Evolutionary conservation across 2,329 filamentous ascomycete species (phyloP).

Genomic region (Stagonosporopsis tanaceti): DNA sequence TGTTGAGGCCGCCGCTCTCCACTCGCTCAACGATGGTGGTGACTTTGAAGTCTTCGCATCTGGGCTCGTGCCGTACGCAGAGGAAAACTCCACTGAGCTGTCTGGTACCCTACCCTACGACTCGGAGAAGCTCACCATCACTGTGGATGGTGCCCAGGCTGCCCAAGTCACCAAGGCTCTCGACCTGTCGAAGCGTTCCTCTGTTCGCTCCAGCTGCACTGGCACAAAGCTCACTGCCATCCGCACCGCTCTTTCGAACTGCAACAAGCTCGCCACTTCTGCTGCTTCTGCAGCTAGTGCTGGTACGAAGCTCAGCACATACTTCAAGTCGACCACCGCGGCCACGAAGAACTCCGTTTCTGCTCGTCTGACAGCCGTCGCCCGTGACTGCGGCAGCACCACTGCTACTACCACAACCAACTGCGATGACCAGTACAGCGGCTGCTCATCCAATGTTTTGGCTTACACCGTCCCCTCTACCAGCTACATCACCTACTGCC

Average conservation of each 20-base stretch:
- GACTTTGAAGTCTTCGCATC: slow-evolving; percentile 64
- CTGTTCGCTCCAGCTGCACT: slow-evolving; percentile 63
- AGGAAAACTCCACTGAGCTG: slow-evolving; percentile 62
- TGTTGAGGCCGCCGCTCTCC: slow-evolving; percentile 65
- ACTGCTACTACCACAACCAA: slow-evolving; percentile 62
- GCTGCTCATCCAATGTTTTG: slow-evolving; percentile 59
- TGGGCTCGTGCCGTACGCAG: slow-evolving; percentile 53
- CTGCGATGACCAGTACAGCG: slow-evolving; percentile 65
- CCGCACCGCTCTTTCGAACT: slow-evolving; percentile 62
- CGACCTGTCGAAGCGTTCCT: slow-evolving; percentile 59
- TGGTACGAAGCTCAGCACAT: slow-evolving; percentile 62
- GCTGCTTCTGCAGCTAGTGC: slow-evolving; percentile 60
- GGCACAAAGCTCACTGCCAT: slow-evolving; percentile 57
- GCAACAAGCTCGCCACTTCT: slow-evolving; percentile 60
- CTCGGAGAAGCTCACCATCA: slow-evolving; percentile 66
- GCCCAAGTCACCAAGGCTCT: slow-evolving; percentile 55
- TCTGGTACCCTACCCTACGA: slow-evolving; percentile 64
- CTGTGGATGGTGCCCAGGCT: slow-evolving; percentile 65
- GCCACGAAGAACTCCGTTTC: slow-evolving; percentile 52
- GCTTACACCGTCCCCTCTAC: slow-evolving; percentile 67
- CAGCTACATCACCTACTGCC: slow-evolving; percentile 69
- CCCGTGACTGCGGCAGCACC: slow-evolving; percentile 63
- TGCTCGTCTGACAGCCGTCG: slow-evolving; percentile 52
- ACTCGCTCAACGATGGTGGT: slow-evolving; percentile 62
- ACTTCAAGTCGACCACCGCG: slow-evolving; percentile 67